Evolutionary conservation across 2,329 filamentous ascomycete species (phyloP).

Genomic region (Ophiocordyceps sinensis): DNA sequence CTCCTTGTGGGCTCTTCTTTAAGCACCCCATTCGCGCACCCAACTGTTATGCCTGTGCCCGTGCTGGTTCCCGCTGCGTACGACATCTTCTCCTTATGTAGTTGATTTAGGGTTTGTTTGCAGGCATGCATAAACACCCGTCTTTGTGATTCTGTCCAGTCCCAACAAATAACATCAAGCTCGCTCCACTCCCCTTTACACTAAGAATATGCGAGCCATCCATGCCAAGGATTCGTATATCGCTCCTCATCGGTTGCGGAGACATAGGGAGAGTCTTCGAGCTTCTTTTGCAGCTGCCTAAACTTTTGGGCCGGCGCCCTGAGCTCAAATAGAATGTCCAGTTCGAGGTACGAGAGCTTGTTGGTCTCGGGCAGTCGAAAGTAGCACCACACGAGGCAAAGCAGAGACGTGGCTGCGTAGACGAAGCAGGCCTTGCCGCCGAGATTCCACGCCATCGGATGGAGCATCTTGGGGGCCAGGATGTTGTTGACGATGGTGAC

Average conservation of each 20-base stretch:
- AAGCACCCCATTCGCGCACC: too few species aligned
- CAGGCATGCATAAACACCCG: too few species aligned
- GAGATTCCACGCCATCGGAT: conserved; percentile 12
- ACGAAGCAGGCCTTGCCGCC: conserved; percentile 13
- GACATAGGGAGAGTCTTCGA: conserved; percentile 8
- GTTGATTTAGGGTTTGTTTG: too few species aligned
- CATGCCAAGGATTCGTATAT: conserved; percentile 11
- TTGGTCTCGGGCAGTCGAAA: conserved; percentile 14
- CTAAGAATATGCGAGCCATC: conserved; percentile 4
- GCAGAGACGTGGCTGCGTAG: conserved; percentile 7
- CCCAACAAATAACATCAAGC: too few species aligned
- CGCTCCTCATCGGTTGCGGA: conserved; percentile 7
- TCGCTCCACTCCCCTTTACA: too few species aligned
- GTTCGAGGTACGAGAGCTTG: conserved; percentile 11
- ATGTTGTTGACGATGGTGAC: conserved; percentile 12
- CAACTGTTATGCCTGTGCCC: too few species aligned
- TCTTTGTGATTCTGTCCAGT: too few species aligned
- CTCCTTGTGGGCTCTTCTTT: too few species aligned
- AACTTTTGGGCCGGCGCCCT: conserved; percentile 17
- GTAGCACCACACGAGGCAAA: conserved; percentile 13
- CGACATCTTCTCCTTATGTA: too few species aligned
- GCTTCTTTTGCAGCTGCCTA: conserved; percentile 9
- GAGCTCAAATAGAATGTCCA: conserved; percentile 15
- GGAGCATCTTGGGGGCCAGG: conserved; percentile 14
- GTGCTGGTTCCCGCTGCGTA: too few species aligned